Evolutionary conservation across 2,329 filamentous ascomycete genomes (phyloP), one percentile per base, ranked within the genome.

Genomic region (Pestalotiopsis fici): DNA sequence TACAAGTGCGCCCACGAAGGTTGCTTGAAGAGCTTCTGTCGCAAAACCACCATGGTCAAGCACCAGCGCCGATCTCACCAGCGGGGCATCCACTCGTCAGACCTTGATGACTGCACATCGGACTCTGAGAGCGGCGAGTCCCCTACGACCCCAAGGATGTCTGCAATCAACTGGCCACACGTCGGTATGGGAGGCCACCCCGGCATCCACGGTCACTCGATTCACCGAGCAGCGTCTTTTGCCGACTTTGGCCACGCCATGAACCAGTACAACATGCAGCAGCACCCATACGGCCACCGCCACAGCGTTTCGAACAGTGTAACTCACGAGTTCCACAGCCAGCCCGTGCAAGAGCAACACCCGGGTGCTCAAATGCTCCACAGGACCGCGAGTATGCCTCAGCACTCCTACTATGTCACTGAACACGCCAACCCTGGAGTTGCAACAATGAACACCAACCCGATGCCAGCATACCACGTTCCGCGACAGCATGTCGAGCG

Each of bases 1-100:
- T 90, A 90, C 75, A 87, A 85, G 71, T 91, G 89, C 71, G 82
- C 83, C 57, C 87, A 90, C 71, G 83, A 87, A 50, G 87, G 87
- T 37, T 91, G 89, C 74, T 77, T 86, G 43, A 91, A 90, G 79
- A 90, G 90, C 77, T 92, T 92, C 76, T 92, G 90, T 78, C 85
- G 90, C 65, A 92, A 92, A 77, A 92, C 90, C 4, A 92, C 89
- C 66, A 90, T 90, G 88, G 87, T 91, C 65, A 91, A 91, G 78
- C 88, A 90, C 75, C 87, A 90, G 74, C 82, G 88, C 64, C 83
- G 87, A 28, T 88, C 87, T 1, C 88, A 90, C 74, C 87, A 89
- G 72, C 84, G 87, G 70, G 85, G 88, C 47, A 79, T 87, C 66
- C 83, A 88, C 71, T 83, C 85, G 54, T 85, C 86, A 65, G 87